A percentile compares a stretch with the other conserved stretches of the same genome.
phyloP scores from a whole-genome alignment of 225 moss, liverwort and hornwort species.

The Bryoerythrophyllum caledonicum region DNA sequence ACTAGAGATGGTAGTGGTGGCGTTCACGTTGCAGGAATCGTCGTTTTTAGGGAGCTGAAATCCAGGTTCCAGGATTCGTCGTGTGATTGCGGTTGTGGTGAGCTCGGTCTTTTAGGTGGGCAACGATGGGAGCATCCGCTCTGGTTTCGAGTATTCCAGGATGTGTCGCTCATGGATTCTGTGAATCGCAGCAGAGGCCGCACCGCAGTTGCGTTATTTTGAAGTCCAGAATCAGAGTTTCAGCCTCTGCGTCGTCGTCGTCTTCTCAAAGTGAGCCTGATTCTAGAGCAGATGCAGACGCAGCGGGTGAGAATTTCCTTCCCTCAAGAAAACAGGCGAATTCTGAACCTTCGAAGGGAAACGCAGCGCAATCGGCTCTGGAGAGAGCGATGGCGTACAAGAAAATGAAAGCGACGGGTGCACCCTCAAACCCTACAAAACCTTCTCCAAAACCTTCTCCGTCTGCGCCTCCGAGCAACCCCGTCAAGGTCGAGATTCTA shows the following conservation, averaged over 20 bases:
- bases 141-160: conserved; percentile 19
- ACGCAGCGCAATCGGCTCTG: conserved; percentile 55
- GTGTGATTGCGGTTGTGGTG: not conserved
- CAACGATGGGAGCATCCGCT: conserved; percentile 25
- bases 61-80: not conserved
- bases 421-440: conserved; percentile 14
- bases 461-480: conserved; percentile 28
- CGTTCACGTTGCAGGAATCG: not conserved
- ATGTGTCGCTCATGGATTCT: not conserved
- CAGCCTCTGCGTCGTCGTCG: not conserved
- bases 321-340: conserved; percentile 29
- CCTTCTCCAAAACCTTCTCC: conserved; percentile 15
- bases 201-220: conserved; percentile 1
- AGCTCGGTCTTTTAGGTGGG: not conserved
- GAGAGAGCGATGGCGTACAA: conserved; percentile 73
- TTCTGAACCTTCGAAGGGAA: conserved; percentile 17
- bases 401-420: conserved; percentile 43
- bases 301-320: conserved; percentile 8
- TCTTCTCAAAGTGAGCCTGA: too few relatives aligned
- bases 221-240: conserved; percentile 1
- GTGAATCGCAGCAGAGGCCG: conserved; percentile 19
- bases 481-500: conserved; percentile 52
- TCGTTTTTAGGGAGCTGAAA: not conserved
- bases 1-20: not conserved
- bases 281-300: conserved; percentile 7